phyloP scores from a whole-genome alignment of 2,329 filamentous ascomycete genomes.

The Shiraia sp. region DNA sequence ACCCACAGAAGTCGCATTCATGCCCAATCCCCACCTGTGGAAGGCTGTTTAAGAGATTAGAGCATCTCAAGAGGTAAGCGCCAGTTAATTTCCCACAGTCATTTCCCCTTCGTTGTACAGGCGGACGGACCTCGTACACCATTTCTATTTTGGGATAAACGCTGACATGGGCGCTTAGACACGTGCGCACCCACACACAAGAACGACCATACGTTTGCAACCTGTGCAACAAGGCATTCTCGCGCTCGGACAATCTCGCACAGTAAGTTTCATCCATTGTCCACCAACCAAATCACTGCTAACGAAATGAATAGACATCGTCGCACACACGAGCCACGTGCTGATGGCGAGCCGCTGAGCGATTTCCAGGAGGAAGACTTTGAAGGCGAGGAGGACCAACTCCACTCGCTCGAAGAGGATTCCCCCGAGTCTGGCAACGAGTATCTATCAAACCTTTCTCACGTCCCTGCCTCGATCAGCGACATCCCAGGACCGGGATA shows the following conservation, averaged over 20 bases:
- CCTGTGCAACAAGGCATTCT: slow-evolving; percentile 98
- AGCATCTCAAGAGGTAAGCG: slow-evolving; percentile 97
- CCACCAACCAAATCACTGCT: slow-evolving; percentile 23
- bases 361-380: slow-evolving; percentile 78
- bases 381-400: slow-evolving; percentile 85
- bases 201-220: slow-evolving; percentile 98
- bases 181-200: slow-evolving; percentile 98
- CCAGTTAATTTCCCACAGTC: slow-evolving; percentile 42
- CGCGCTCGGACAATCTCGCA: slow-evolving; percentile 96
- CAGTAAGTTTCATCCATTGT: slow-evolving; percentile 65
- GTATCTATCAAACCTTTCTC: slow-evolving; percentile 50
- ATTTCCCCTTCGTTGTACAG: slow-evolving; percentile 13
- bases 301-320: slow-evolving; percentile 61
- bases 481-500: slow-evolving; percentile 42
- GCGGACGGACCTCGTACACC: slow-evolving; percentile 9
- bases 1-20: slow-evolving; percentile 96
- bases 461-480: slow-evolving; percentile 37
- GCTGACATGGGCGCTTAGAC: slow-evolving; percentile 65
- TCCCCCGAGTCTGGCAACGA: slow-evolving; percentile 72
- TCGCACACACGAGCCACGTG: slow-evolving; percentile 78
- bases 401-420: slow-evolving; percentile 77
- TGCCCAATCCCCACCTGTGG: slow-evolving; percentile 99
- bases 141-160: slow-evolving; percentile 49
- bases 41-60: slow-evolving; percentile 96
- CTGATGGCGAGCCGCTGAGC: slow-evolving; percentile 65